Base-by-base conservation (phyloP, 1,284 basidiomycete species). In the Lentinula novae-zelandiae region DNA sequence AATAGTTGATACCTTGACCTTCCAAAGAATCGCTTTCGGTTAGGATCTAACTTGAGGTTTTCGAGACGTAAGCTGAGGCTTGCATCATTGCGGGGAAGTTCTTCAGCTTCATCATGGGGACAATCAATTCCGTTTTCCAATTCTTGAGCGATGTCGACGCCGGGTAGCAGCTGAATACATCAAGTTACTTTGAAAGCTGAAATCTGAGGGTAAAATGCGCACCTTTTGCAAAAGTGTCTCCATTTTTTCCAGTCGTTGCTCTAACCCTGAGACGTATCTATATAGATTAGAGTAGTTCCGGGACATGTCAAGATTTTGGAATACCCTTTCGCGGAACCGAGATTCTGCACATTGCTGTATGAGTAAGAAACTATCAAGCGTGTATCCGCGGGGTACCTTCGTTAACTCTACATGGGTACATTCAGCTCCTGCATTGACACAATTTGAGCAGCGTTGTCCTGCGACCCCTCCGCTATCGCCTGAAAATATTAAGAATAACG, bases 181-280 rank as follows among this genome's bases (percentile, higher is more conserved):
- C 34, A 6, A 34, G 33, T 8, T 48, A 20, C 7, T 27, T 22
- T 44, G 0, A 54, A 5, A 17, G 17, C 5, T 44, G 15, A 53
- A 5, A 58, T 34, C 5, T 50, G 36, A 15, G 51, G 10, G 58
- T 46, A 44, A 44, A 17, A 51, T 6, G 53, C 59, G 72, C 81
- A 86, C 86, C 73, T 82, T 82, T 63, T 77, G 77, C 36, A 91
- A 71, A 0, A 92, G 73, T 53, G 74, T 78, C 73, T 92, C 89
- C 82, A 92, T 85, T 67, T 87, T 85, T 62, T 85, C 84, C 20
- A 91, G 78, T 5, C 90, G 78, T 42, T 78, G 81, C 72, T 92
- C 90, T 10, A 93, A 76, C 48, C 82, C 83, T 69, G 91, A 89
- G 39, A 92, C 82, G 74, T 90, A 89, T 52, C 85, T 87, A 65